Percentiles rank a stretch among this genome's conserved stretches.
Conservation (phyloP, 1,139 yeast genomes). For the Saccharomycopsis hybrid region DNA sequence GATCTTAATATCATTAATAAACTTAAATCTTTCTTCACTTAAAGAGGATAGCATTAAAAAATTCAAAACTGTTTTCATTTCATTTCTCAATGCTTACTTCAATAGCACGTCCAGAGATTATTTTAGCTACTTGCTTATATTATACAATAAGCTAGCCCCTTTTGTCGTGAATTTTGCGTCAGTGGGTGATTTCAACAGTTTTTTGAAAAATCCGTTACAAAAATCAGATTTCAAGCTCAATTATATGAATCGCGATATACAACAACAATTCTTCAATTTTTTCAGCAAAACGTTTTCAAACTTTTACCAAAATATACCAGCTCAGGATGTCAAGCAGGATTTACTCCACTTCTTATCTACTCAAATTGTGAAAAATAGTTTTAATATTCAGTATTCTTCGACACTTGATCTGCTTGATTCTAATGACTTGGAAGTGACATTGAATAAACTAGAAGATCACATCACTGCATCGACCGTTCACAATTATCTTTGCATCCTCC, state of each 20-base stretch:
- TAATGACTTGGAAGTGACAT: no score
- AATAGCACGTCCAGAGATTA: neutral
- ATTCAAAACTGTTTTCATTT: conserved; percentile 10
- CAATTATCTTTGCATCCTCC: no score
- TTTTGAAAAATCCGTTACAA: conserved; percentile 2
- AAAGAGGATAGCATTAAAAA: conserved; percentile 10
- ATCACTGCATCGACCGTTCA: no score
- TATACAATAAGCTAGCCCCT: neutral
- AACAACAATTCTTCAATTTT: conserved; percentile 7
- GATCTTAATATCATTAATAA: conserved; percentile 3
- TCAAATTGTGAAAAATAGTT: no score
- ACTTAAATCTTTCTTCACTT: conserved; percentile 9
- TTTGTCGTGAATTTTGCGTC: neutral
- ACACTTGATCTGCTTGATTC: no score
- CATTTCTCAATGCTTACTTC: neutral
- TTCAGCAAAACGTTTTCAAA: conserved; percentile 4
- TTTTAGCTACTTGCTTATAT: neutral
- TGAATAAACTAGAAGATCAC: no score
- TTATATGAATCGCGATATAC: no score
- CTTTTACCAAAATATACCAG: conserved; percentile 4
- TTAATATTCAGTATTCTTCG: no score
- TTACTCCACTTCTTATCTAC: no score
- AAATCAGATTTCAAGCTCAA: neutral
- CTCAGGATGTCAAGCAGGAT: no score
- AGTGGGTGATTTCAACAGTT: conserved; percentile 7